Evolutionary conservation across 2,329 filamentous ascomycete species (phyloP), one percentile per base, ranked within the genome.

Genomic region (Rugonectria rugulosa): DNA sequence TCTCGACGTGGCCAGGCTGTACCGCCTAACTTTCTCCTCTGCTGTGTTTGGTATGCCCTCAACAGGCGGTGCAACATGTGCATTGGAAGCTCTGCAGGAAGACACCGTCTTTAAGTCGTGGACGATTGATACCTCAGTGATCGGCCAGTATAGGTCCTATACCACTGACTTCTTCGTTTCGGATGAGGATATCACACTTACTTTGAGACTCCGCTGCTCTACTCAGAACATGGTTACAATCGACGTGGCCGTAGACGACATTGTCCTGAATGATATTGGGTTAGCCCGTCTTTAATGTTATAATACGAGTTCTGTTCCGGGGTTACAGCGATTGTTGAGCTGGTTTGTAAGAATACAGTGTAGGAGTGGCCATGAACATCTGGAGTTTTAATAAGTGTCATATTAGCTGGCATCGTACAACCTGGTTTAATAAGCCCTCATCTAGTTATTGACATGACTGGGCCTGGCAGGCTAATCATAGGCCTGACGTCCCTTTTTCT

Each of bases 191-290:
- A 14, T 45, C 27, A 23, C 20, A 1, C 14, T 59, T 10, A 48
- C 24, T 5, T n/a, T 56, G 27, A 56, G 44, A 36, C 56, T 59
- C 11, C 48, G 48, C 26, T 56, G 53, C 34, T 31, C 48, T 5
- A 5, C 2, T 3, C 5, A 37, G 11, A 31, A 34, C 2, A 8
- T 3, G 5, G 40, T 56, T 29, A 46, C 38, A 2, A 19, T 59
- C 11, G 48, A 41, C 4, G 21, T 56, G 46, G 56, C 34, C 6
- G 31, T 59, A 12, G 56, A 59, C 20, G 44, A 56, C 26, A 26
- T 59, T n/a, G 11, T 19, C 6, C 23, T 59, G 1, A 20, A 27
- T 6, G 26, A 47, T 2, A 42, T 52, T 37, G 36, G 46, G 27
- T 12, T 17, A 29, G 42, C 26, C 10, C 40, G 24, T 20, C 4